Base-by-base conservation (phyloP, 1,139 yeast genomes). In the Taphrina deformans region DNA sequence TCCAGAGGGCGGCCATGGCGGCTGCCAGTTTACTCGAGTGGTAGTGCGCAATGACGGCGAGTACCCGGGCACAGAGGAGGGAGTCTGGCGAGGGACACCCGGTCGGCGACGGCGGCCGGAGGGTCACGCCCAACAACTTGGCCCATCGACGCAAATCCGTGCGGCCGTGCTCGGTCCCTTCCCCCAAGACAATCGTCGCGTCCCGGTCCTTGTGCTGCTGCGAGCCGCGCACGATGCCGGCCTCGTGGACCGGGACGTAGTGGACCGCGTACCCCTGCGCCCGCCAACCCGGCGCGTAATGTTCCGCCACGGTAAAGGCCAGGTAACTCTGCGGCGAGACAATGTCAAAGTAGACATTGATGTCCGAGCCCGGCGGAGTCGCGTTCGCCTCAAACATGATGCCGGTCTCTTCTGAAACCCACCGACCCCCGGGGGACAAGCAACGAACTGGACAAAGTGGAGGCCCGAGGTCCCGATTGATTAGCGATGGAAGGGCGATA, bases 291-390 rank as follows among this genome's bases (percentile, higher is more conserved):
- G 23, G 44, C 1, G 44, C 55, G 33, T 51, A 51, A 18, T 31
- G 44, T 21, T 29, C 16, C 40, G 55, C 41, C 44, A 51, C 55
- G 40, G n/a, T 9, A 33, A 51, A 51, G 44, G 55, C 55, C 27
- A 51, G 29, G 55, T 31, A 51, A 21, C 55, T 51, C 44, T 31
- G 31, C 26, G 55, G 55, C 26, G 55, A 51, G 55, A 51, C 21
- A 27, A 51, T 51, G 55, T 51, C 55, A 21, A 51, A 51, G 55
- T 31, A 51, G 55, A 51, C 10, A n/a, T 51, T 51, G 55, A 51
- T 51, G 40, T 51, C 55, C 21, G 55, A 29, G n/a, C 31, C 31
- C 18, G 55, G 27, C 26, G 44, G 44, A 29, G 55, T 26, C 9
- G 55, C 44, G 18, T 51, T 51, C 44, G 55, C 55, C 21, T 51